These are phyloP conservation scores for Xylariaceae sp. DNA, from an alignment of 2,329 filamentous ascomycete species.

Conservation along the genomic window DNA sequence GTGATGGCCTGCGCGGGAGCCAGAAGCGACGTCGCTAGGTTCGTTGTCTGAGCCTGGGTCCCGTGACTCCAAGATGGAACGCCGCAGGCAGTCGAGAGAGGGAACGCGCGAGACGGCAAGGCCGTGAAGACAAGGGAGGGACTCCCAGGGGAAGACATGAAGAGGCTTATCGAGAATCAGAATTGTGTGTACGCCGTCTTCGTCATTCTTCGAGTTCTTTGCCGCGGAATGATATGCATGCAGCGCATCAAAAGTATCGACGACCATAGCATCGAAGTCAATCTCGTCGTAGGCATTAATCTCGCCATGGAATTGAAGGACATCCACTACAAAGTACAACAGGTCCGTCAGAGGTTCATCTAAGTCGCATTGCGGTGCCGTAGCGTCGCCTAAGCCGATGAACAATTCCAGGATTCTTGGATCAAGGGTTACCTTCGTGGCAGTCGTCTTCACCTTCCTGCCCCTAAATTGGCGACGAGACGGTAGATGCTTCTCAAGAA, in stretches of 20 bases:
- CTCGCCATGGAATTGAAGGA: slow-evolving; percentile 95
- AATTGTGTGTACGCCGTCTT: slow-evolving; percentile 72
- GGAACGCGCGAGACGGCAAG: slow-evolving; percentile 86
- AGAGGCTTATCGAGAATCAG: slow-evolving; percentile 90
- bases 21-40: slow-evolving; percentile 16
- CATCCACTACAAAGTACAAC: slow-evolving; percentile 94
- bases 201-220: slow-evolving; percentile 44
- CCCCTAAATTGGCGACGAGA: slow-evolving; percentile 71
- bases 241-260: slow-evolving; percentile 86
- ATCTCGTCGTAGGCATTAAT: slow-evolving; percentile 97
- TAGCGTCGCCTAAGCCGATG: slow-evolving; percentile 79
- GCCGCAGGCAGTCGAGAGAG: slow-evolving; percentile 80
- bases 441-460: slow-evolving; percentile 56
- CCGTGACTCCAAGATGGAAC: slow-evolving; percentile 68
- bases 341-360: slow-evolving; percentile 92
- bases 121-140: slow-evolving; percentile 80
- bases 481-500: slow-evolving; percentile 83
- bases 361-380: slow-evolving; percentile 70
- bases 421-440: slow-evolving; percentile 56
- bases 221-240: slow-evolving; percentile 72
- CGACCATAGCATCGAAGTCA: slow-evolving; percentile 89
- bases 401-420: slow-evolving; percentile 82
- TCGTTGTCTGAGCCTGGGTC: slow-evolving; percentile 28
- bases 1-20: slow-evolving; percentile 56
- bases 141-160: slow-evolving; percentile 95